Conservation (phyloP, 2,329 filamentous ascomycete species). For the Colletotrichum trifolii region DNA sequence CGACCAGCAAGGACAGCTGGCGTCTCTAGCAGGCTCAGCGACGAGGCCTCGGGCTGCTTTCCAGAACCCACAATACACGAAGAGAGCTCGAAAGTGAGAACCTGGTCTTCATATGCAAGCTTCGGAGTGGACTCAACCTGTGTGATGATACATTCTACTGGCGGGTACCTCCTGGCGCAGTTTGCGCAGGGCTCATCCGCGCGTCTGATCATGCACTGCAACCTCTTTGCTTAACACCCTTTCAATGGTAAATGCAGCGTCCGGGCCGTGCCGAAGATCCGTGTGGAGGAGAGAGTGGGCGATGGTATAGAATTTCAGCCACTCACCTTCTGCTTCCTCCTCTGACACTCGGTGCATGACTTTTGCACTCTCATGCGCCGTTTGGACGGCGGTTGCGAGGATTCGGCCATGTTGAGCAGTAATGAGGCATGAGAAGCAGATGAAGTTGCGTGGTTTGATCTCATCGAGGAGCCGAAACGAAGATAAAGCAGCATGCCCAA, state of each 20-base stretch:
- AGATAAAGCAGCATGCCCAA: constrained; percentile 2
- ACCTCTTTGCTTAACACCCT: background rate
- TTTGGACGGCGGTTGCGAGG: constrained; percentile 28
- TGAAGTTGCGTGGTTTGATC: background rate
- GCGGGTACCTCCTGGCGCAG: constrained; percentile 37
- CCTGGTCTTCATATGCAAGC: constrained; percentile 27
- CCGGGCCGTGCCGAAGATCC: background rate
- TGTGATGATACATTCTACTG: constrained; percentile 34
- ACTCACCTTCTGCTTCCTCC: constrained; percentile 38
- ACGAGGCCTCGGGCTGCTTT: constrained; percentile 7
- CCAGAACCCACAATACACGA: constrained; percentile 10
- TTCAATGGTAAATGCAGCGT: background rate
- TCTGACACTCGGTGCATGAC: constrained; percentile 38
- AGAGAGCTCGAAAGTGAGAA: constrained; percentile 32
- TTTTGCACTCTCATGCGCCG: constrained; percentile 34
- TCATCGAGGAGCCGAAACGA: constrained; percentile 10
- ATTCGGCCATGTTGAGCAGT: constrained; percentile 18
- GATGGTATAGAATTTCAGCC: background rate
- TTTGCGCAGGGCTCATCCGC: constrained; percentile 30
- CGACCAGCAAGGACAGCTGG: background rate
- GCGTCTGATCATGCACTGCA: constrained; percentile 36
- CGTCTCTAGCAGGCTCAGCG: background rate
- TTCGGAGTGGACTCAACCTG: constrained; percentile 21
- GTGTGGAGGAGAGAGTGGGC: background rate
- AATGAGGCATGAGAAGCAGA: background rate